Conservation (phyloP, 805 yeast genomes). For the Starmerella potacharoeniae region DNA sequence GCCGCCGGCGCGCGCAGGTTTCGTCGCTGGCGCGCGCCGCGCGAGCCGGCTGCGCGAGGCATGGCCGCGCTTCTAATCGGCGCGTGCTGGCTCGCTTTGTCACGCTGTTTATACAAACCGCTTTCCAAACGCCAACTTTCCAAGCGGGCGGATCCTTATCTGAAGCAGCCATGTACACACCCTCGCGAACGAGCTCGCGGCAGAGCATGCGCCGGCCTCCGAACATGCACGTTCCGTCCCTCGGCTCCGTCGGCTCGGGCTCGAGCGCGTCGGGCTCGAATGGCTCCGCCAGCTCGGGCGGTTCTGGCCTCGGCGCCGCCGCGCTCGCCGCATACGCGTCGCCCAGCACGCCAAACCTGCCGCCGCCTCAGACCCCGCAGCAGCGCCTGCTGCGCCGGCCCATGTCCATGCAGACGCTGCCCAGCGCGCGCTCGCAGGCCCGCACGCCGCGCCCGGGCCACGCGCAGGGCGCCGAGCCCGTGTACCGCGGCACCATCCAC, state of each 20-base stretch:
- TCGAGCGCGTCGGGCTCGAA: neutral
- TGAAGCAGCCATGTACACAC: conserved; percentile 8
- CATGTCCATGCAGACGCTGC: conserved; percentile 20
- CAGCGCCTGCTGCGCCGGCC: conserved; percentile 19
- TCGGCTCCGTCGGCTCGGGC: neutral
- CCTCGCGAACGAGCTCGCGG: conserved; percentile 8
- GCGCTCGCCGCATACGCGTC: neutral
- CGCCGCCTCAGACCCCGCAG: conserved; percentile 16
- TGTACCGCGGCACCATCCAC: conserved; percentile 57
- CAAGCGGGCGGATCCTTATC: neutral
- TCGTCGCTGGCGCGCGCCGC: too few relatives aligned
- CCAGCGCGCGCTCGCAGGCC: conserved; percentile 11
- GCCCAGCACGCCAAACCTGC: conserved; percentile 2
- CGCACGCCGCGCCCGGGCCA: conserved; percentile 13
- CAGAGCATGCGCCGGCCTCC: conserved; percentile 10
- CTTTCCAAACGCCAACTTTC: neutral
- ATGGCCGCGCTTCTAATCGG: too few relatives aligned
- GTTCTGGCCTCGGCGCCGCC: neutral
- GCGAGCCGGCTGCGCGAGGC: too few relatives aligned
- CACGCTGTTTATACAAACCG: conserved; percentile 1
- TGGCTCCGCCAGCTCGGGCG: neutral
- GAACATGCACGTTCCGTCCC: conserved; percentile 6
- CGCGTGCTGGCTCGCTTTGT: neutral
- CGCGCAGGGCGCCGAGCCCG: conserved; percentile 4
- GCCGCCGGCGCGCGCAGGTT: too few relatives aligned